These are phyloP conservation scores for Cryphonectria carpinicola DNA, from an alignment of 2,329 filamentous ascomycete genomes.

Conservation along the genomic window DNA sequence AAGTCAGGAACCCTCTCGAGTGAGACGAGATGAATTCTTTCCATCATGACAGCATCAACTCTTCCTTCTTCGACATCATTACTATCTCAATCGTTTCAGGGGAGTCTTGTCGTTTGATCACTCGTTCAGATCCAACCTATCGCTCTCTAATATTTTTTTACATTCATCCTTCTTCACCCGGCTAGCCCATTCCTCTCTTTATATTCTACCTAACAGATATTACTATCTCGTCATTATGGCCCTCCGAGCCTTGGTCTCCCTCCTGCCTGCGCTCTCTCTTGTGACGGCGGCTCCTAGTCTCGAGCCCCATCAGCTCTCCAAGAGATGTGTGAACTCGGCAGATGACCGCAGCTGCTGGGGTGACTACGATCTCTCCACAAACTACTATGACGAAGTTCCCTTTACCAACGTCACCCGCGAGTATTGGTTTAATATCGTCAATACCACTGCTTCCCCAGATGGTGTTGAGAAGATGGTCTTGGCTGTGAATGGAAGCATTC, in stretches of 20 bases:
- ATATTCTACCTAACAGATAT: neutral
- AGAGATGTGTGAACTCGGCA: slow-evolving; percentile 19
- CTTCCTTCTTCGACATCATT: neutral
- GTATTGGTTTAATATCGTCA: slow-evolving; percentile 34
- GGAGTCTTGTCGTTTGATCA: neutral
- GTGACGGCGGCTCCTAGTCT: slow-evolving; percentile 13
- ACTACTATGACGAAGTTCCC: slow-evolving; percentile 38
- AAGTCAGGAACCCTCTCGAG: neutral
- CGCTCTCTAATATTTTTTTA: neutral
- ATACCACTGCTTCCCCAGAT: slow-evolving; percentile 39
- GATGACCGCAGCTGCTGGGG: slow-evolving; percentile 38
- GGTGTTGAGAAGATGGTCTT: slow-evolving; percentile 36
- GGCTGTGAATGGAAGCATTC: slow-evolving; percentile 51
- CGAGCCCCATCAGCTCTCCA: slow-evolving; percentile 7
- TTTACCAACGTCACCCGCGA: slow-evolving; percentile 45
- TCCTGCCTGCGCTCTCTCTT: slow-evolving; percentile 18
- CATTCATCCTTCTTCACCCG: neutral
- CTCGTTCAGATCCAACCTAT: neutral
- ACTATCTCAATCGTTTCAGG: neutral
- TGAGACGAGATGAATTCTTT: neutral
- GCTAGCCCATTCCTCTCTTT: neutral
- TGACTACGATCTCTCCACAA: slow-evolving; percentile 42
- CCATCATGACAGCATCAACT: neutral
- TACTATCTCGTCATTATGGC: slow-evolving; percentile 14
- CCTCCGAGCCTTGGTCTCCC: slow-evolving; percentile 14